These are phyloP conservation scores for Boechera retrofracta DNA, from an alignment of 345 rosid species.

Conservation along the genomic window DNA sequence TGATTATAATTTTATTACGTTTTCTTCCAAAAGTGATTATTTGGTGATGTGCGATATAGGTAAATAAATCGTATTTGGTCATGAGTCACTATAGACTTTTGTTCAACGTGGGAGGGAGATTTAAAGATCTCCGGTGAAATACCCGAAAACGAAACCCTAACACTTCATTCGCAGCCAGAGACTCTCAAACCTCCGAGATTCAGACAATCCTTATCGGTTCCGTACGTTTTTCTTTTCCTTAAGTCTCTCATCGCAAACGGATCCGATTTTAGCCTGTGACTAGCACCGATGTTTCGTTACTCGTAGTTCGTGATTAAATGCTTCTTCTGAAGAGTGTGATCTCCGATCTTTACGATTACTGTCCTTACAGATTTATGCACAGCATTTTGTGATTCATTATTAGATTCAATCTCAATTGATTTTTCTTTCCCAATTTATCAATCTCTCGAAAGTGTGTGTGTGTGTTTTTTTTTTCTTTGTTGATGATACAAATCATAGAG, in stretches of 20 bases:
- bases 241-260: background rate
- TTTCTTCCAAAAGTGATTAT: no score
- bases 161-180: no score
- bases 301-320: background rate
- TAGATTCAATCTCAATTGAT: background rate
- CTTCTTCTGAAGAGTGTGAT: background rate
- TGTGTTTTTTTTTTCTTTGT: background rate
- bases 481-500: background rate
- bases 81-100: background rate
- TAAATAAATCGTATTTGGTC: no score
- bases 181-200: background rate
- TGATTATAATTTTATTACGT: no score
- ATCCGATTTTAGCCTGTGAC: background rate
- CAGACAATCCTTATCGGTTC: background rate
- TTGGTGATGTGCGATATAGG: no score
- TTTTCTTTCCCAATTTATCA: background rate
- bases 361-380: background rate
- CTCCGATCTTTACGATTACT: constrained; percentile 26
- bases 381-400: background rate
- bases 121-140: no score
- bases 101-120: no score
- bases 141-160: no score
- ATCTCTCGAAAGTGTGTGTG: background rate
- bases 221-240: constrained; percentile 8
- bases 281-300: background rate